Evolutionary conservation across 1,284 basidiomycete species (phyloP).

Genomic region (Papiliotrema nemorosa): DNA sequence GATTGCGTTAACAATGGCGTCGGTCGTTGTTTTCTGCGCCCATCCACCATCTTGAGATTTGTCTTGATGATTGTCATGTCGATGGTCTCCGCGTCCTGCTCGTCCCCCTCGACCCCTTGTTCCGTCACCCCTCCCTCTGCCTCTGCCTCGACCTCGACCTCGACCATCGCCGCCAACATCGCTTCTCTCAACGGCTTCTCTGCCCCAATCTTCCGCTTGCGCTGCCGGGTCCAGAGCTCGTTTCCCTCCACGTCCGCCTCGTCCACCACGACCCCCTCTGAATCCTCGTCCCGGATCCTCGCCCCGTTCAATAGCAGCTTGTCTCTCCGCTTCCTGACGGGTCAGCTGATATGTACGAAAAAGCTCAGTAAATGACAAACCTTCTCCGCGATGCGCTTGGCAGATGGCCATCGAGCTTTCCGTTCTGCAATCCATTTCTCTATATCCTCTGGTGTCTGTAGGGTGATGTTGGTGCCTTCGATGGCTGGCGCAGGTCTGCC

Average conservation of each 20-base stretch:
- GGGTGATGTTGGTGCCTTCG: slow-evolving; percentile 69
- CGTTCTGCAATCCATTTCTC: slow-evolving; percentile 82
- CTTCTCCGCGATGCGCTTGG: slow-evolving; percentile 67
- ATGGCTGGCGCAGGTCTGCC: slow-evolving; percentile 57
- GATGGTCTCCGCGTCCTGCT: not conserved
- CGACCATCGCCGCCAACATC: not conserved
- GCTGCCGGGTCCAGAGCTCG: slow-evolving; percentile 28
- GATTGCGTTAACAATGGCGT: too few species aligned
- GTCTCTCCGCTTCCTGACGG: slow-evolving; percentile 58
- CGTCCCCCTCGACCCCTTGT: slow-evolving; percentile 37
- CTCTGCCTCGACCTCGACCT: slow-evolving; percentile 22
- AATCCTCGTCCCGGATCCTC: slow-evolving; percentile 55
- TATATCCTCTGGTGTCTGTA: slow-evolving; percentile 77
- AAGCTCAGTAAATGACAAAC: slow-evolving; percentile 20
- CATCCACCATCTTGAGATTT: slow-evolving; percentile 34
- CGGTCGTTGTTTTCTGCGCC: slow-evolving; percentile 28
- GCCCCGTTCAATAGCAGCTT: slow-evolving; percentile 73
- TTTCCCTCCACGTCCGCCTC: slow-evolving; percentile 8
- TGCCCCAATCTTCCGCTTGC: slow-evolving; percentile 44
- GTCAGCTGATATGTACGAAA: not conserved
- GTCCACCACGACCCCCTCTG: slow-evolving; percentile 41
- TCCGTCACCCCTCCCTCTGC: slow-evolving; percentile 20
- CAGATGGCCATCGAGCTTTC: slow-evolving; percentile 75
- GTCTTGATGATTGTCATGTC: not conserved
- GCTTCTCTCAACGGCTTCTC: slow-evolving; percentile 4